A percentile compares a stretch with the other conserved stretches of the same genome.
Conservation (phyloP, 169 alveolate genomes). For the Theileria luwenshuni region DNA sequence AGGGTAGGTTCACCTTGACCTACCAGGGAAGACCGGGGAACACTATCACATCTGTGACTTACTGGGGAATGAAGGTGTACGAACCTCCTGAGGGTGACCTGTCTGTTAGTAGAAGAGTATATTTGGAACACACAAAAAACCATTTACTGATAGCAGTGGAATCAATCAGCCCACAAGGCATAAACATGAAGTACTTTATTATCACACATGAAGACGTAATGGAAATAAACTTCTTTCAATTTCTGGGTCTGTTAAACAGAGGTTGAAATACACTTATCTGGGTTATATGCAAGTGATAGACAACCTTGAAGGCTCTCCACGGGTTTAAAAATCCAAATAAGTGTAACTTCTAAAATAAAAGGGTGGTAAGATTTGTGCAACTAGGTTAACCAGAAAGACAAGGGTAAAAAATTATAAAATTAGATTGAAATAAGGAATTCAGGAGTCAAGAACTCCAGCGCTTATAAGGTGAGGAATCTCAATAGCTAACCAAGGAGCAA, state of each 20-base stretch:
- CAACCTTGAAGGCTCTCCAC: too few species aligned
- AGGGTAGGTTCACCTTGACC: not conserved
- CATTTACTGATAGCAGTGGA: not conserved
- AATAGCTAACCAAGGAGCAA: constrained; percentile 98
- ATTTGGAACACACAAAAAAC: not conserved
- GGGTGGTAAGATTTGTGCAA: not conserved
- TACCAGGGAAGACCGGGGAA: not conserved
- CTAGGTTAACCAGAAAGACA: not conserved
- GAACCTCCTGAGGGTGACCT: not conserved
- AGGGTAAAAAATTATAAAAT: not conserved
- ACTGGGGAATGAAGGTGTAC: not conserved
- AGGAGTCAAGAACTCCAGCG: constrained; percentile 56
- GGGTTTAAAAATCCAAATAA: too few species aligned
- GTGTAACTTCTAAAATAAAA: not conserved
- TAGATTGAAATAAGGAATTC: not conserved
- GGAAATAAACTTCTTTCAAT: not conserved
- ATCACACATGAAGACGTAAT: not conserved
- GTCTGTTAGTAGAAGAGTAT: not conserved
- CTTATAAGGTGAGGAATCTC: constrained; percentile 88
- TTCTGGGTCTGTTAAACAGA: not conserved
- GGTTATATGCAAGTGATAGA: too few species aligned
- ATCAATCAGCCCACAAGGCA: not conserved
- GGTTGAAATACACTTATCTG: too few species aligned
- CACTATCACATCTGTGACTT: not conserved
- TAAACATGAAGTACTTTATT: not conserved